Percentiles rank a stretch among this genome's conserved stretches.
phyloP scores from a whole-genome alignment of 2,329 filamentous ascomycete species.

The Pyrenochaeta sp. region DNA sequence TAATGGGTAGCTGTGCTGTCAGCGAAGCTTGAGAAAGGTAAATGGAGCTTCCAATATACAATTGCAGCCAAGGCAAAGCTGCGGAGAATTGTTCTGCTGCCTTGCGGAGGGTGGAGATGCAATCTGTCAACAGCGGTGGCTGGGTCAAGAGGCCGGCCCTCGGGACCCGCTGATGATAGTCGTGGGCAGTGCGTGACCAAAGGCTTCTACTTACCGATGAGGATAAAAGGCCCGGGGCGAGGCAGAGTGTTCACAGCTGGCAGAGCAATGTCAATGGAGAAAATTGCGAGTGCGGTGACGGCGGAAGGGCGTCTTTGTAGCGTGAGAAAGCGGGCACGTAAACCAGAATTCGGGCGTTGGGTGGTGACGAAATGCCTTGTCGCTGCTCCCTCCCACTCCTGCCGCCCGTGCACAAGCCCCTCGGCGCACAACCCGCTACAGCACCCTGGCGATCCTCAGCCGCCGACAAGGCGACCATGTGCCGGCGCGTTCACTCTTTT shows the following conservation, averaged over 20 bases:
- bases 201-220: slow-evolving; percentile 38
- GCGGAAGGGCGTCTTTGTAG: slow-evolving; percentile 29
- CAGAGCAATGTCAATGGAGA: slow-evolving; percentile 1
- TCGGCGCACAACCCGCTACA: slow-evolving; percentile 20
- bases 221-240: slow-evolving; percentile 19
- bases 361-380: slow-evolving; percentile 48
- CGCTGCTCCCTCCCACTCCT: slow-evolving; percentile 26
- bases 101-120: slow-evolving; percentile 32
- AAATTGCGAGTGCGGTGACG: slow-evolving; percentile 10
- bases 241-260: not conserved
- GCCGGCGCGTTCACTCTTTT: slow-evolving; percentile 11
- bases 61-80: slow-evolving; percentile 15
- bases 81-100: slow-evolving; percentile 21
- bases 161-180: slow-evolving; percentile 43
- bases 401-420: slow-evolving; percentile 31
- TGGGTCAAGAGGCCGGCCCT: slow-evolving; percentile 32
- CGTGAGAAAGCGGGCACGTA: slow-evolving; percentile 32
- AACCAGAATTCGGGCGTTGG: slow-evolving; percentile 42
- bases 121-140: slow-evolving; percentile 48
- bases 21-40: slow-evolving; percentile 30
- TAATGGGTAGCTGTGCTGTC: slow-evolving; percentile 28
- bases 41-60: slow-evolving; percentile 22
- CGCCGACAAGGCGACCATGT: slow-evolving; percentile 22
- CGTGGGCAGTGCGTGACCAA: slow-evolving; percentile 25
- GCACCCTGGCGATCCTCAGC: slow-evolving; percentile 43